Evolutionary conservation across 305 asterid species (phyloP), one percentile per base, ranked within the genome.

Genomic region (Rubia tinctorum): DNA sequence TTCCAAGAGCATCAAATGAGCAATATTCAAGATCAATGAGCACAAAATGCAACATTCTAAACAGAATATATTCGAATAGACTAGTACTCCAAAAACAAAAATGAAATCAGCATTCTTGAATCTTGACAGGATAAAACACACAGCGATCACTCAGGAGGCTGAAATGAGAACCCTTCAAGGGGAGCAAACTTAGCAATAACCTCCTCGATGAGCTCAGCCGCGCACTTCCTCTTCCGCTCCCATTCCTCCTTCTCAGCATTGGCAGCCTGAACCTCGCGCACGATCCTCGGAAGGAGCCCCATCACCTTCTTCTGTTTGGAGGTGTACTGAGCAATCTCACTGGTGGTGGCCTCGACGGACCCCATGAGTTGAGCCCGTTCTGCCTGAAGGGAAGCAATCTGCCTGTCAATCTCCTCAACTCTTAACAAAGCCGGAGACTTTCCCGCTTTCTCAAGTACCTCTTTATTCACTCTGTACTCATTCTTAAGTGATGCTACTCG

Each of bases 141-240:
- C 34, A 30, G 34, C 3, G 34, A 30, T 30, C 34, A 30, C 3
- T 30, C 34, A 53, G 62, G 62, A 59, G 25, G 34, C 73, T 13
- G 1, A 76, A 84, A 80, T 40, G 83, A 71, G 61, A 76, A 84
- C n/a, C 84, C 83, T 53, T 65, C 22, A 34, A 82, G 76, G 5
- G 88, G 84, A 43, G 78, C 79, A 51, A 82, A 82, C 72, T 80
- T 84, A 8, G 73, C 70, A 23, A 78, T 70, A 71, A 80, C 78
- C 66, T 80, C 80, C 1, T 73, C 71, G 65, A 74, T 84, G 61
- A 75, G 69, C 79, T 76, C 78, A n/a, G 71, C 80, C 27, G 84
- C 70, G 45, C 77, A 71, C 72, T 82, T 68, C 49, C 68, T 75
- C 78, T 74, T 82, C 63, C 68, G 55, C 81, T 82, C 82, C 86